These are phyloP conservation scores for Pythium phragmitis DNA, from an alignment of 352 stramenopile genomes.

Conservation along the genomic window DNA sequence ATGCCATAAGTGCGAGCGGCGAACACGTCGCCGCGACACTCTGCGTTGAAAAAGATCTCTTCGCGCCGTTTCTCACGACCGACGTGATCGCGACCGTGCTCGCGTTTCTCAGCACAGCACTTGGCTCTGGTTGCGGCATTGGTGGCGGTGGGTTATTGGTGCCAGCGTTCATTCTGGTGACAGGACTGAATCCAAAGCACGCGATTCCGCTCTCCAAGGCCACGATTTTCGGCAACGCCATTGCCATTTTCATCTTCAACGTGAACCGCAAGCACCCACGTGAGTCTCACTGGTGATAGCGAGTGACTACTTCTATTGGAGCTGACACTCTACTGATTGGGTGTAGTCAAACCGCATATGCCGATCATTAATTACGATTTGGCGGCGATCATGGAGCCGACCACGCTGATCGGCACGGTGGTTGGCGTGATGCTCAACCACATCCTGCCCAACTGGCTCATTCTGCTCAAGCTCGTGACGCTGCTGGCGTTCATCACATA, in stretches of 20 bases:
- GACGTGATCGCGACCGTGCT: conserved; percentile 69
- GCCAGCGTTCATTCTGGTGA: conserved; percentile 96
- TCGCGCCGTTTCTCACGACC: conserved; percentile 64
- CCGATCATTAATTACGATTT: conserved; percentile 98
- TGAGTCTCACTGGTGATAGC: conserved; percentile 27
- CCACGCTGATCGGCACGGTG: conserved; percentile 77
- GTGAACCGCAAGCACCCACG: conserved; percentile 90
- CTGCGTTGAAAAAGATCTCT: conserved; percentile 84
- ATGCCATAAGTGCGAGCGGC: conserved; percentile 30
- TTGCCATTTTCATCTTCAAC: conserved; percentile 96
- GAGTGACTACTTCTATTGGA: too few species aligned
- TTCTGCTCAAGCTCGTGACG: conserved; percentile 72
- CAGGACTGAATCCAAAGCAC: conserved; percentile 91
- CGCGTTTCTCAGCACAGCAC: conserved; percentile 82
- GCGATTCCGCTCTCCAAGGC: conserved; percentile 97
- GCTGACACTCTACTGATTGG: neutral
- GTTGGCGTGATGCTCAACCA: conserved; percentile 86
- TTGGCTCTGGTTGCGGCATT: conserved; percentile 91
- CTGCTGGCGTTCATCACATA: conserved; percentile 74
- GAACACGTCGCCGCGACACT: conserved; percentile 43
- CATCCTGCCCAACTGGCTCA: conserved; percentile 82
- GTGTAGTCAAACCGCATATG: conserved; percentile 71
- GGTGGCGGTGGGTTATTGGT: conserved; percentile 96
- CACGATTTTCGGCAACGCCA: conserved; percentile 95
- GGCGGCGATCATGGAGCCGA: conserved; percentile 97